Conservation (phyloP, 2,329 filamentous ascomycete species). For the Ophiostoma fasciatum region DNA sequence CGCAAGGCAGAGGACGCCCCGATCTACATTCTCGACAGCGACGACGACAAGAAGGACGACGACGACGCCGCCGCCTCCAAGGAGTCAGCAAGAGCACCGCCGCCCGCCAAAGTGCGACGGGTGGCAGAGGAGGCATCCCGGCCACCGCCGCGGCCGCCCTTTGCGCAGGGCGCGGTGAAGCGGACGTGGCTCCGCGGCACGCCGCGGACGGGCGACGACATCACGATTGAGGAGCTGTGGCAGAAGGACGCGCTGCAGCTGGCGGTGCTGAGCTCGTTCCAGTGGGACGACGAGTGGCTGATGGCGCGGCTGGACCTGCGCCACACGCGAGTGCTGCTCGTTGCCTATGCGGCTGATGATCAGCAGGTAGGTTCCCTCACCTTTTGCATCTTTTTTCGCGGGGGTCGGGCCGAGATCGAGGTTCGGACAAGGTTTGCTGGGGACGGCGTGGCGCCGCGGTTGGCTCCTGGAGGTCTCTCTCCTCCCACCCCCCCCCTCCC, state of each 20-base stretch:
- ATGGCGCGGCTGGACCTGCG: constrained; percentile 50
- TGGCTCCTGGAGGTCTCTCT: too few relatives aligned
- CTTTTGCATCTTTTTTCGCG: background rate
- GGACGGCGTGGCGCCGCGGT: too few relatives aligned
- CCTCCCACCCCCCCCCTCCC: too few relatives aligned
- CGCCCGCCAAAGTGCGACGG: too few relatives aligned
- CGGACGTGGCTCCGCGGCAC: constrained; percentile 63
- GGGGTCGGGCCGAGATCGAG: too few relatives aligned
- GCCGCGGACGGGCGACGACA: constrained; percentile 49
- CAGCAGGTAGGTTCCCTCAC: constrained; percentile 28
- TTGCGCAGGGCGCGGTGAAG: constrained; percentile 52
- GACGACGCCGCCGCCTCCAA: background rate
- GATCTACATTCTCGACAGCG: constrained; percentile 4
- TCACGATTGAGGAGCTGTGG: constrained; percentile 77
- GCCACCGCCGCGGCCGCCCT: too few relatives aligned
- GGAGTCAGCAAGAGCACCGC: background rate
- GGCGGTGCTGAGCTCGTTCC: constrained; percentile 73
- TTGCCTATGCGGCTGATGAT: constrained; percentile 39
- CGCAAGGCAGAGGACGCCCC: constrained; percentile 4
- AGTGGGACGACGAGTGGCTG: constrained; percentile 74
- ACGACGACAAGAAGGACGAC: constrained; percentile 3
- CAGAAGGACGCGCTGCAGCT: constrained; percentile 57
- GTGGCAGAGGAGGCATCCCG: too few relatives aligned
- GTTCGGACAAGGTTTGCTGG: too few relatives aligned
- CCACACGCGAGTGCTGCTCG: constrained; percentile 46